Conservation (phyloP, 257 asterid species). For the Salvia hispanica region DNA sequence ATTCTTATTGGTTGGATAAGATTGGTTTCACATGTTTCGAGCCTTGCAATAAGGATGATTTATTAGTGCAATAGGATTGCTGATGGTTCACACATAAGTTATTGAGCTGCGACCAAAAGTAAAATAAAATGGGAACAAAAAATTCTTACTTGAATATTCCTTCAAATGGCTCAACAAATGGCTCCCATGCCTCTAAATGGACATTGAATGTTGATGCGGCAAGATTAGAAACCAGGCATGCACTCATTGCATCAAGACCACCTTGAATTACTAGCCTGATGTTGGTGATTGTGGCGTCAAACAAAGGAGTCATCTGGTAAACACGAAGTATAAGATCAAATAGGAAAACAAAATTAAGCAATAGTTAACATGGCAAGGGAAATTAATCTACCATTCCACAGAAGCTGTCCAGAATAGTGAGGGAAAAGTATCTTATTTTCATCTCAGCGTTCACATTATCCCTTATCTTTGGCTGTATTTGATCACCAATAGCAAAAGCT, state of each 20-base stretch:
- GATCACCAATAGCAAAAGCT: constrained; percentile 88
- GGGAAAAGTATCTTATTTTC: constrained; percentile 87
- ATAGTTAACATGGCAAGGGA: constrained; percentile 3
- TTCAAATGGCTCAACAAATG: constrained; percentile 96
- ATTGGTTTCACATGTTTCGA: constrained; percentile 82
- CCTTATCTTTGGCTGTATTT: constrained; percentile 84
- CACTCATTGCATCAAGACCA: constrained; percentile 79
- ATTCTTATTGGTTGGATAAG: constrained; percentile 57
- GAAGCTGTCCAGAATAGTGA: constrained; percentile 88
- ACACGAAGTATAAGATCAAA: constrained; percentile 33
- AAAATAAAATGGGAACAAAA: constrained; percentile 17
- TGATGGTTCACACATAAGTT: constrained; percentile 23
- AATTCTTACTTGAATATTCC: constrained; percentile 85
- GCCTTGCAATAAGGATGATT: constrained; percentile 53
- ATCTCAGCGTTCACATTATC: constrained; percentile 93
- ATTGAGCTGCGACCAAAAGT: constrained; percentile 3
- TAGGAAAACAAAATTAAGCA: constrained; percentile 25
- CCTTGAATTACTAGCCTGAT: constrained; percentile 97
- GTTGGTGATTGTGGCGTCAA: constrained; percentile 92
- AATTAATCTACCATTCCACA: constrained; percentile 78
- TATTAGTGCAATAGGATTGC: constrained; percentile 29
- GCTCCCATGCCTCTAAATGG: constrained; percentile 97
- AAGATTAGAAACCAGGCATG: constrained; percentile 73
- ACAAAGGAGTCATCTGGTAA: constrained; percentile 90
- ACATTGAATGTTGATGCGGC: constrained; percentile 94